A percentile compares a stretch with the other conserved stretches of the same genome.
Evolutionary conservation across 192 early-diverging fungal species (phyloP).

Genomic region (Rhizophagus prolifer): DNA sequence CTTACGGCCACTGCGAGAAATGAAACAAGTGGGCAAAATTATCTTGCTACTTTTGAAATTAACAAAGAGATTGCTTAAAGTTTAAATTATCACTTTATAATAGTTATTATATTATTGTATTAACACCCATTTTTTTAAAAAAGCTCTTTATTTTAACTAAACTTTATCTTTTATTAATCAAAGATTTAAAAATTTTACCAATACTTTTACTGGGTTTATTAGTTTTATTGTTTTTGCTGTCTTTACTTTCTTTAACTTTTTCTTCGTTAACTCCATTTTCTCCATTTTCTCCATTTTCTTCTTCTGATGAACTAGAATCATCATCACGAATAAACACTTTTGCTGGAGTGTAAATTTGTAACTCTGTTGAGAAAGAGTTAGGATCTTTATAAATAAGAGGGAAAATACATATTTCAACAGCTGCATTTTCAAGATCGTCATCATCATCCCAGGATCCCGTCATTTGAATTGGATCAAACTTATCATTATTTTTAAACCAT

Average conservation of each 20-base stretch:
- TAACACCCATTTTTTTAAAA: too few species aligned
- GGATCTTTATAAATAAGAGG: background rate
- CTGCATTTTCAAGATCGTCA: background rate
- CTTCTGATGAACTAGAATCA: background rate
- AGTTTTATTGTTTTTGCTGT: too few species aligned
- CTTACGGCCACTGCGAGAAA: conserved; percentile 13
- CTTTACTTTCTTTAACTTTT: background rate
- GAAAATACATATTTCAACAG: background rate
- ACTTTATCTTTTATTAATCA: too few species aligned
- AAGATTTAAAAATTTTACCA: too few species aligned
- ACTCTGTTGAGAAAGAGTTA: background rate
- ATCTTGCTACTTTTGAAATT: background rate
- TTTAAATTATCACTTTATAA: too few species aligned
- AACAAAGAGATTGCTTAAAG: background rate
- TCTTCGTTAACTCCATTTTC: too few species aligned
- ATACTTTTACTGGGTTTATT: too few species aligned
- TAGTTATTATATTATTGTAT: too few species aligned
- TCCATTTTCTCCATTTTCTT: background rate
- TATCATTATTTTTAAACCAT: background rate
- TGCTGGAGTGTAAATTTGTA: background rate
- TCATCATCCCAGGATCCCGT: background rate
- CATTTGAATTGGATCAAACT: background rate
- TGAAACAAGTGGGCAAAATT: background rate
- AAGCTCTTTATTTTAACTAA: too few species aligned
- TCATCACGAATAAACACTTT: background rate